Percentiles rank a stretch among this genome's conserved stretches.
Evolutionary conservation across 2,329 filamentous ascomycete species (phyloP).

Genomic region (Celoporthe dispersa): DNA sequence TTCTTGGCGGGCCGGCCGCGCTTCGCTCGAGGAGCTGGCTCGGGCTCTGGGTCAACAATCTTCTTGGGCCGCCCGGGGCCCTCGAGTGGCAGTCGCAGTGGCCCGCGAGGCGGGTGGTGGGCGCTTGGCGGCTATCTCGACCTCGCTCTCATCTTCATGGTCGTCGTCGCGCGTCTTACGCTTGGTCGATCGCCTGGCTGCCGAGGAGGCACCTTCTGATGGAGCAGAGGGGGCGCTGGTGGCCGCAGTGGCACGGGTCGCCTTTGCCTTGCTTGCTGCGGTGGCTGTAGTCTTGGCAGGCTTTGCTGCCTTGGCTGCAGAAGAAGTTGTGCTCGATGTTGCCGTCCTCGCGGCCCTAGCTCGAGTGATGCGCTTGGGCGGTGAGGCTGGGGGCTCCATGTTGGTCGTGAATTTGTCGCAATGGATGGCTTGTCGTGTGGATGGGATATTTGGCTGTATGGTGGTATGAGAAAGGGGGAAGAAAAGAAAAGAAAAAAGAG

Average conservation of each 20-base stretch:
- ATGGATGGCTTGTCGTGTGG: background rate
- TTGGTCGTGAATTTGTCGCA: constrained; percentile 11
- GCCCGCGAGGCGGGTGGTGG: constrained; percentile 33
- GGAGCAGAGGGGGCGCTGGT: constrained; percentile 40
- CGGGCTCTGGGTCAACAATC: constrained; percentile 33
- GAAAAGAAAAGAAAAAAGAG: background rate
- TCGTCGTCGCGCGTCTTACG: constrained; percentile 62
- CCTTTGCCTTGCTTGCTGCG: constrained; percentile 51
- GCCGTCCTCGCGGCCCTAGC: constrained; percentile 48
- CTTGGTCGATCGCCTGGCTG: constrained; percentile 43
- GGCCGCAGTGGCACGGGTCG: constrained; percentile 35
- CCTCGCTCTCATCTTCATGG: constrained; percentile 51
- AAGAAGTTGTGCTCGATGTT: constrained; percentile 22
- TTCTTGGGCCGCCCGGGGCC: constrained; percentile 52
- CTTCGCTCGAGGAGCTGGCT: constrained; percentile 30
- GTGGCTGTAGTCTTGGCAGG: constrained; percentile 53
- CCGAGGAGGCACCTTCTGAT: constrained; percentile 35
- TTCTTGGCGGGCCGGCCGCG: constrained; percentile 41
- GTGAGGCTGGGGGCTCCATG: constrained; percentile 35
- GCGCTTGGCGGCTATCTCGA: constrained; percentile 40
- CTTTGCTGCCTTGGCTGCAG: constrained; percentile 31
- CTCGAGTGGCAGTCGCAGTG: constrained; percentile 48
- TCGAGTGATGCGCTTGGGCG: constrained; percentile 37
- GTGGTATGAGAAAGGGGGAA: too few species aligned
- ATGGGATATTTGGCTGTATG: too few species aligned